Conservation (phyloP, 2,329 filamentous ascomycete genomes). For the Biscogniauxia marginata region DNA sequence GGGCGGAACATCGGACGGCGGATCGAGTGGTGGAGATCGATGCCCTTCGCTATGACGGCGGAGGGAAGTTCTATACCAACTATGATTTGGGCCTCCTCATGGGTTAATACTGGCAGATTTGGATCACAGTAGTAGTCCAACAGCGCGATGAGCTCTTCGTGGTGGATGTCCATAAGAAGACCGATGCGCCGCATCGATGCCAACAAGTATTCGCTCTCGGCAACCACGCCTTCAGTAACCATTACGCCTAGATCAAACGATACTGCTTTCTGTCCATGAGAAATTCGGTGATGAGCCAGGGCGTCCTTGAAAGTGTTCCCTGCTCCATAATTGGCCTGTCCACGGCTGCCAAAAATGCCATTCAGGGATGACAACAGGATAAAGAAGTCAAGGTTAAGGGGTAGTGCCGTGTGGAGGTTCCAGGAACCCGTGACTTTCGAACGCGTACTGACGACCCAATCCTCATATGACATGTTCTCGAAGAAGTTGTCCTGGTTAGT, state of each 20-base stretch:
- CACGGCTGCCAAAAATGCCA: no score
- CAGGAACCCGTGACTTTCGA: background rate
- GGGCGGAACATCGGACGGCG: slow-evolving; percentile 8
- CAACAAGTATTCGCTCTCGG: background rate
- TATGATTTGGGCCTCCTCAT: slow-evolving; percentile 5
- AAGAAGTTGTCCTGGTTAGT: background rate
- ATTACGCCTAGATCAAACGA: background rate
- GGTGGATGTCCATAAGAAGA: slow-evolving; percentile 7
- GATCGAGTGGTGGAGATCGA: slow-evolving; percentile 10
- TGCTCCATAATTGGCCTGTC: no score
- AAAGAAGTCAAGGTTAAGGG: no score
- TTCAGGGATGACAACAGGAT: no score
- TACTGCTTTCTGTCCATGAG: background rate
- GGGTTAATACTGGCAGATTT: background rate
- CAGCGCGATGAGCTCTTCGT: slow-evolving; percentile 1
- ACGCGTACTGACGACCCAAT: background rate
- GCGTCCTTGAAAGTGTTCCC: no score
- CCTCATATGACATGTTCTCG: slow-evolving; percentile 1
- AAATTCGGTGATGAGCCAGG: no score
- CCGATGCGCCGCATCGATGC: slow-evolving; percentile 4
- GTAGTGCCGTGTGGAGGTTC: background rate
- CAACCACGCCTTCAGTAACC: background rate
- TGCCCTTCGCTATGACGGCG: slow-evolving; percentile 2
- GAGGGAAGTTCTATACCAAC: slow-evolving; percentile 4
- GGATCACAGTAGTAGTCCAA: slow-evolving; percentile 13